Evolutionary conservation across 495 filamentous ascomycete species (phyloP).

Genomic region (Rostrohypoxylon terebratum): DNA sequence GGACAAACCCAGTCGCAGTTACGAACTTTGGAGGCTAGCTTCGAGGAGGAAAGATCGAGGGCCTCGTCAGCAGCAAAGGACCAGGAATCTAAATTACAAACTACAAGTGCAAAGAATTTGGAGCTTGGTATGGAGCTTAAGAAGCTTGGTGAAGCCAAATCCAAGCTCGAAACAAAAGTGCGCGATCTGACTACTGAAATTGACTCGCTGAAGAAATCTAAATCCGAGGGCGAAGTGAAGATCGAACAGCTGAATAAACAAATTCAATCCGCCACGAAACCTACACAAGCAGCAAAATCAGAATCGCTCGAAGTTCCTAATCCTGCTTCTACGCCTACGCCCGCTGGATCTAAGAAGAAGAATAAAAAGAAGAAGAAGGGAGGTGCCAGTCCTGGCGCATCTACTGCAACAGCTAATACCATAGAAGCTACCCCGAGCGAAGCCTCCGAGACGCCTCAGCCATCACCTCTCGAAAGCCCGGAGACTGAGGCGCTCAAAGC

Average conservation of each 20-base stretch:
- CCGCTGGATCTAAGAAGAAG: conserved; percentile 74
- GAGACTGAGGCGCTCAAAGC: conserved; percentile 52
- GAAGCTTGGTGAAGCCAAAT: conserved; percentile 48
- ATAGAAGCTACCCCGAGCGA: conserved; percentile 44
- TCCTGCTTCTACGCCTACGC: conserved; percentile 40
- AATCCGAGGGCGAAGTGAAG: conserved; percentile 48
- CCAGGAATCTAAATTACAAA: conserved; percentile 49
- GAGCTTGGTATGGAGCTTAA: conserved; percentile 56
- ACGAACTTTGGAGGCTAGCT: conserved; percentile 65
- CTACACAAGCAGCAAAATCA: conserved; percentile 20
- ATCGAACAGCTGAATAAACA: conserved; percentile 53
- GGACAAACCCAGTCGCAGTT: conserved; percentile 62
- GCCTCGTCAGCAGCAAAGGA: conserved; percentile 55
- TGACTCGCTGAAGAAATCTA: conserved; percentile 53
- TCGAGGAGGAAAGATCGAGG: conserved; percentile 61
- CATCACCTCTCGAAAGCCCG: conserved; percentile 42
- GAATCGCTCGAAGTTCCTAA: conserved; percentile 27
- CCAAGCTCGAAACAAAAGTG: conserved; percentile 49
- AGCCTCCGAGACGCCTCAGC: conserved; percentile 44
- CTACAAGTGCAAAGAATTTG: conserved; percentile 41
- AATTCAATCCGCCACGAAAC: conserved; percentile 42
- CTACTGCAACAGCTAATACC: conserved; percentile 23
- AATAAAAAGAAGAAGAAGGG: conserved; percentile 92
- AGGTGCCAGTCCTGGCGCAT: conserved; percentile 50
- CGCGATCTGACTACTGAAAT: conserved; percentile 51